These are phyloP conservation scores for Paecilomyces formosus DNA, from an alignment of 2,329 filamentous ascomycete genomes.

Conservation along the genomic window DNA sequence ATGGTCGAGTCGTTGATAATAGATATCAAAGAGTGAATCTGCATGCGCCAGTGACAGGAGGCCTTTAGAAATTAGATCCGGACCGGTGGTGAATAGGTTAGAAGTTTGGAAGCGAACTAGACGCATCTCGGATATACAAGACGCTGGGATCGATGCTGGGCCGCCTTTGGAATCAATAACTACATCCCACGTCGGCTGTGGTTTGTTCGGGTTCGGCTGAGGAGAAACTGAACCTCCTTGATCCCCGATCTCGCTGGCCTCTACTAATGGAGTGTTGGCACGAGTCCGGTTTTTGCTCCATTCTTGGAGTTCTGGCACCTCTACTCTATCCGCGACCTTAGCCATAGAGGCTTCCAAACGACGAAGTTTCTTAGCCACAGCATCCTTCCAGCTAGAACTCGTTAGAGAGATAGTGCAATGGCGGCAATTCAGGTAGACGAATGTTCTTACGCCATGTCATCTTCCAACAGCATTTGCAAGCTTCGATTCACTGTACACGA, in stretches of 20 bases:
- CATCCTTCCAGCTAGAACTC: constrained; percentile 30
- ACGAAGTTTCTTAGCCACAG: constrained; percentile 29
- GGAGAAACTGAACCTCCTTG: not conserved
- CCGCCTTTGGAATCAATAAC: constrained; percentile 31
- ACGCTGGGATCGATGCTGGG: constrained; percentile 21
- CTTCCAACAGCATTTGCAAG: constrained; percentile 36
- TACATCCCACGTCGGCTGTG: constrained; percentile 25
- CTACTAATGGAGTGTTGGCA: not conserved
- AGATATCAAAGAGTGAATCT: constrained; percentile 33
- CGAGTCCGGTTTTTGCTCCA: not conserved
- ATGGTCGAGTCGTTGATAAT: constrained; percentile 38
- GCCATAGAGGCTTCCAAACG: constrained; percentile 28
- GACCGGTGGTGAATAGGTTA: constrained; percentile 4
- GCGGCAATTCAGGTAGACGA: not conserved
- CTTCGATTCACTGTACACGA: constrained; percentile 36
- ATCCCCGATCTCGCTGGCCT: not conserved
- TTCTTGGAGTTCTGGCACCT: constrained; percentile 9
- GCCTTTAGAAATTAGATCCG: constrained; percentile 39
- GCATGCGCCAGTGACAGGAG: constrained; percentile 37
- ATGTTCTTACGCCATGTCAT: constrained; percentile 23
- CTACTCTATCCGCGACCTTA: constrained; percentile 15
- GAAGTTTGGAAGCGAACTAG: constrained; percentile 3
- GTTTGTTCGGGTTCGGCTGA: constrained; percentile 9
- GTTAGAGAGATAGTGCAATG: not conserved
- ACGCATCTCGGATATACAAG: constrained; percentile 12